Percentiles rank a stretch among this genome's conserved stretches.
These are phyloP conservation scores for Huntiella bhutanensis DNA, from an alignment of 2,329 filamentous ascomycete genomes.

Conservation along the genomic window DNA sequence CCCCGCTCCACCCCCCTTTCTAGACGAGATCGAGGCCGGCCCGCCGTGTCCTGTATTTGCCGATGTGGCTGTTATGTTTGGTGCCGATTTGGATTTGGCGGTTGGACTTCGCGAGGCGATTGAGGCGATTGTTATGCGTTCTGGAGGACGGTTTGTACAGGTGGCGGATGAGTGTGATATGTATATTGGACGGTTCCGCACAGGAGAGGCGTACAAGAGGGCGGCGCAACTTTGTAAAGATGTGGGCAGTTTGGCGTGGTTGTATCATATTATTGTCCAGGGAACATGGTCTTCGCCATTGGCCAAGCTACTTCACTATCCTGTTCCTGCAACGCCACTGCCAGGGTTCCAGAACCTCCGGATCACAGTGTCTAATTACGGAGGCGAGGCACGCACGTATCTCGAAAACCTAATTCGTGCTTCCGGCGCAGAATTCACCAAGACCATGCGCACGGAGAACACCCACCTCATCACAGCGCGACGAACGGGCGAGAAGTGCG, in stretches of 20 bases:
- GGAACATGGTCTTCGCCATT: conserved; percentile 79
- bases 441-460: conserved; percentile 87
- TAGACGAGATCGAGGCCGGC: conserved; percentile 24
- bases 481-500: conserved; percentile 77
- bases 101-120: conserved; percentile 48
- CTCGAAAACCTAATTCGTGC: conserved; percentile 79
- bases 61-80: conserved; percentile 59
- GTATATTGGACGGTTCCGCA: conserved; percentile 73
- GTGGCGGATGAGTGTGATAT: conserved; percentile 55
- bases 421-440: conserved; percentile 74
- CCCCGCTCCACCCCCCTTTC: conserved; percentile 25
- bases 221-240: conserved; percentile 63
- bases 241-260: conserved; percentile 83
- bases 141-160: conserved; percentile 50
- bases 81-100: conserved; percentile 52
- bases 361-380: conserved; percentile 92
- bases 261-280: conserved; percentile 77
- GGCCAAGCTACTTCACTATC: conserved; percentile 74
- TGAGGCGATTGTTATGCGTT: conserved; percentile 47
- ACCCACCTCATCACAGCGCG: conserved; percentile 90
- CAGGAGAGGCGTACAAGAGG: conserved; percentile 56
- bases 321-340: conserved; percentile 57
- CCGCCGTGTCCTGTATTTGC: conserved; percentile 55
- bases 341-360: conserved; percentile 56
- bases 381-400: conserved; percentile 81